These are phyloP conservation scores for Naganishia friedmannii DNA, from an alignment of 768 basidiomycete genomes.

Conservation along the genomic window DNA sequence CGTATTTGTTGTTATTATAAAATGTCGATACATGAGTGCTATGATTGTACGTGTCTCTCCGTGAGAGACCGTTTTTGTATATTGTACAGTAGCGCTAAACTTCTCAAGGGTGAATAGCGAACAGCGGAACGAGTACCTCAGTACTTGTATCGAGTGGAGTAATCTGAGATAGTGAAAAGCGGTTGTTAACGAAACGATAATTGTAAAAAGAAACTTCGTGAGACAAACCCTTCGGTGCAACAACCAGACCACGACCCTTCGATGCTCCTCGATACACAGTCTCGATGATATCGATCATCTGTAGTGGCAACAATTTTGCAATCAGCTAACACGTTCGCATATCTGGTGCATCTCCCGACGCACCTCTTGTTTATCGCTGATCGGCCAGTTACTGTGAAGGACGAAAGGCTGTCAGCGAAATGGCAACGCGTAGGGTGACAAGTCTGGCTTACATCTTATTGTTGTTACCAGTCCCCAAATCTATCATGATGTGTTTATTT, in stretches of 20 bases:
- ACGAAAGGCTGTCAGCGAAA: background rate
- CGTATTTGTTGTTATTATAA: background rate
- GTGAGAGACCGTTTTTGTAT: too few species aligned
- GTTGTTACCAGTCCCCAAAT: conserved; percentile 98
- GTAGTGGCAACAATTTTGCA: background rate
- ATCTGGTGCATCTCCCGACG: conserved; percentile 32
- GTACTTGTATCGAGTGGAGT: conserved; percentile 77
- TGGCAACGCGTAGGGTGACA: background rate
- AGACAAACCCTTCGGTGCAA: conserved; percentile 81
- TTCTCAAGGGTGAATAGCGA: background rate
- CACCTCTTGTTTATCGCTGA: conserved; percentile 98
- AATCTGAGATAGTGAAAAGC: conserved; percentile 57
- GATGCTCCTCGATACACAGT: conserved; percentile 97
- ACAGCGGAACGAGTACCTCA: conserved; percentile 45
- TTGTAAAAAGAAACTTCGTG: background rate
- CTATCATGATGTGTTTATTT: conserved; percentile 99
- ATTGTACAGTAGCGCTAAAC: too few species aligned
- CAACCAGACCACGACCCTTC: conserved; percentile 95
- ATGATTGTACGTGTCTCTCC: too few species aligned
- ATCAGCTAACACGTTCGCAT: background rate
- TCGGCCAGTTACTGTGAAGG: conserved; percentile 83
- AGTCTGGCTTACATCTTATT: conserved; percentile 81
- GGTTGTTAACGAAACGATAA: conserved; percentile 14
- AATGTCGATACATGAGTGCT: conserved; percentile 7
- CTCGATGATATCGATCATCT: conserved; percentile 97